These are phyloP conservation scores for Fusarium sulawesiense DNA, from an alignment of 2,329 filamentous ascomycete species.

Conservation along the genomic window DNA sequence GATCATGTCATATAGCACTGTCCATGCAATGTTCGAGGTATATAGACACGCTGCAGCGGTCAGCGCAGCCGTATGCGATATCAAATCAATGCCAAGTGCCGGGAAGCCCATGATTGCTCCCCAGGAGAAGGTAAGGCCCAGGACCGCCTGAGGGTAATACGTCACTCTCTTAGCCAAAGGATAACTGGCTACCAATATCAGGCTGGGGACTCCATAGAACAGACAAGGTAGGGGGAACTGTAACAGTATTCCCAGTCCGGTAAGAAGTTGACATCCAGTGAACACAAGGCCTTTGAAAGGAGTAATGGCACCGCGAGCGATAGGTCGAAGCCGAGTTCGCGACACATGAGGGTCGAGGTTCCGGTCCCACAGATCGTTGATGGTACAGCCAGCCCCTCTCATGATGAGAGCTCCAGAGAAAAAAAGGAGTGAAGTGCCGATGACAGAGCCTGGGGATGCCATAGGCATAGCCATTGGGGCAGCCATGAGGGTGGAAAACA, in stretches of 20 bases:
- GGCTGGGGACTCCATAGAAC: slow-evolving; percentile 80
- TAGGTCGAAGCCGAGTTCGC: slow-evolving; percentile 80
- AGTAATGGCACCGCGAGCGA: slow-evolving; percentile 81
- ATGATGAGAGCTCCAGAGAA: slow-evolving; percentile 82
- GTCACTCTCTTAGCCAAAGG: slow-evolving; percentile 88
- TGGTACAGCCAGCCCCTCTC: slow-evolving; percentile 87
- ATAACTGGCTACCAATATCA: slow-evolving; percentile 79
- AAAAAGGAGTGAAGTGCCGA: slow-evolving; percentile 76
- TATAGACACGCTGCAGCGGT: slow-evolving; percentile 77
- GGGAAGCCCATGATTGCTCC: slow-evolving; percentile 90
- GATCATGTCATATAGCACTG: slow-evolving; percentile 90
- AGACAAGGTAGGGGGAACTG: slow-evolving; percentile 81
- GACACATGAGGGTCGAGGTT: slow-evolving; percentile 85
- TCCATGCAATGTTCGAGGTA: slow-evolving; percentile 85
- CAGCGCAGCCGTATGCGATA: slow-evolving; percentile 71
- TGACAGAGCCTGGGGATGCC: slow-evolving; percentile 68
- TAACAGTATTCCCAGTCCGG: slow-evolving; percentile 78
- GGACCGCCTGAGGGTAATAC: slow-evolving; percentile 85
- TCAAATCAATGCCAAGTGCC: slow-evolving; percentile 80
- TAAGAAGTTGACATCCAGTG: slow-evolving; percentile 78
- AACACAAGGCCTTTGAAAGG: slow-evolving; percentile 78
- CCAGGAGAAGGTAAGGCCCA: slow-evolving; percentile 90
- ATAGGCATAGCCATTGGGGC: slow-evolving; percentile 75
- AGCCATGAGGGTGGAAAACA: slow-evolving; percentile 85
- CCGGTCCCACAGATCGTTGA: slow-evolving; percentile 92